Conservation (phyloP, 768 basidiomycete genomes). For the Leccinum variicolor region DNA sequence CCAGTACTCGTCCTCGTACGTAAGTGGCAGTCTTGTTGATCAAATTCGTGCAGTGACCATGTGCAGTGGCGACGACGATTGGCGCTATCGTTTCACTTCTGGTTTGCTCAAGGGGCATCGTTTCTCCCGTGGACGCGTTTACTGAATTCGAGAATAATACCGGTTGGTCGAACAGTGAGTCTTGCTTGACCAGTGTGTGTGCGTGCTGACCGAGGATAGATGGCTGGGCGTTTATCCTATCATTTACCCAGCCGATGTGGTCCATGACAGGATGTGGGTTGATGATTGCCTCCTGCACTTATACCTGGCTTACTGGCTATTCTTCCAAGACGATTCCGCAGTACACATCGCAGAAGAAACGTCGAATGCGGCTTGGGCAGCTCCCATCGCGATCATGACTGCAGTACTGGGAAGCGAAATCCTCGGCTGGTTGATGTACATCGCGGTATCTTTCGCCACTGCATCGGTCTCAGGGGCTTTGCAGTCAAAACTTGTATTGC, state of each 20-base stretch:
- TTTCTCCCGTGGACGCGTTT: conserved; percentile 17
- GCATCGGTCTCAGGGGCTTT: conserved; percentile 35
- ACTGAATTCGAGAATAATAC: conserved; percentile 28
- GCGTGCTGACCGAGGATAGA: conserved; percentile 6
- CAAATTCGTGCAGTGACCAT: not conserved
- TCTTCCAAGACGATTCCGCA: conserved; percentile 41
- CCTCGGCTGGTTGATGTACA: conserved; percentile 42
- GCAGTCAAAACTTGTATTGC: conserved; percentile 31
- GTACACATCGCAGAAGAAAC: conserved; percentile 48
- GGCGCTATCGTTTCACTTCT: not conserved
- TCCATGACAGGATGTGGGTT: conserved; percentile 22
- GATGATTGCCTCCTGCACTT: not conserved
- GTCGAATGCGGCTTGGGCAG: conserved; percentile 38
- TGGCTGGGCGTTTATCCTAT: conserved; percentile 22
- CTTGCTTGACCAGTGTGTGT: not conserved
- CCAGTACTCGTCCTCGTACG: conserved; percentile 7
- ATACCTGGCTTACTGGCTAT: not conserved
- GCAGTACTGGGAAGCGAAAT: conserved; percentile 37
- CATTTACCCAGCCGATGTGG: conserved; percentile 29
- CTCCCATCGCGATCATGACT: conserved; percentile 44
- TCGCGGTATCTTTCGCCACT: conserved; percentile 43
- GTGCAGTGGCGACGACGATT: conserved; percentile 17
- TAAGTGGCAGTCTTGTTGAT: conserved; percentile 4
- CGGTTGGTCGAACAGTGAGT: conserved; percentile 19
- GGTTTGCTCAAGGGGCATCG: conserved; percentile 14